Conservation (phyloP, 2,329 filamentous ascomycete species). For the Paraconiothyrium brasiliense region DNA sequence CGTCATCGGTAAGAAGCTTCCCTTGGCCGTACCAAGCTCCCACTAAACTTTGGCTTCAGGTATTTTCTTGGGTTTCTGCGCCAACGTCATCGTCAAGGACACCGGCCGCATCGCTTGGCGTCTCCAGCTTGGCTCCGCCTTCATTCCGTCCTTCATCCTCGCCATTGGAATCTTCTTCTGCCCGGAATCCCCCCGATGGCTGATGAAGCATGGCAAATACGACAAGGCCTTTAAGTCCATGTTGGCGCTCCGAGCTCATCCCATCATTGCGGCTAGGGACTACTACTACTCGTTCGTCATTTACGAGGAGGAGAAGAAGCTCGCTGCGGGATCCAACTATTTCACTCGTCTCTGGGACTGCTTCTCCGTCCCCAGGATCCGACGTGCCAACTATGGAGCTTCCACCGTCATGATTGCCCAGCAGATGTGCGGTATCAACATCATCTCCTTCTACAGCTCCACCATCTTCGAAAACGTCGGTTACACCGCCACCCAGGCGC, state of each 20-base stretch:
- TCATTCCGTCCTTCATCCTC: constrained; percentile 51
- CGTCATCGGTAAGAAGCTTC: constrained; percentile 38
- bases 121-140: constrained; percentile 51
- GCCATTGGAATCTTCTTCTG: constrained; percentile 47
- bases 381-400: constrained; percentile 50
- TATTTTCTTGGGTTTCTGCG: constrained; percentile 58
- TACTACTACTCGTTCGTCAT: constrained; percentile 51
- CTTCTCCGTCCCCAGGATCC: constrained; percentile 52
- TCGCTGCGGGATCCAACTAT: constrained; percentile 46
- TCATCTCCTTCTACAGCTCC: constrained; percentile 82
- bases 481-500: constrained; percentile 36
- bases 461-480: constrained; percentile 69
- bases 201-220: constrained; percentile 48
- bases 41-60: constrained; percentile 35
- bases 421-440: constrained; percentile 67
- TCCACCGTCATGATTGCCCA: constrained; percentile 53
- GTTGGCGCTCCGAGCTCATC: constrained; percentile 49
- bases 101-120: constrained; percentile 48
- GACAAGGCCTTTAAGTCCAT: constrained; percentile 60
- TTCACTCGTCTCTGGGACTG: constrained; percentile 59
- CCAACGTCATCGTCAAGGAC: constrained; percentile 58
- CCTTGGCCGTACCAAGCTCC: constrained; percentile 22
- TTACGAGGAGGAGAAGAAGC: constrained; percentile 46
- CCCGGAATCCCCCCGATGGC: constrained; percentile 52
- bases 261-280: constrained; percentile 48